Evolutionary conservation across 208 protist genomes (phyloP), one percentile per base, ranked within the genome.

Genomic region (Endotrypanum monterogeii): DNA sequence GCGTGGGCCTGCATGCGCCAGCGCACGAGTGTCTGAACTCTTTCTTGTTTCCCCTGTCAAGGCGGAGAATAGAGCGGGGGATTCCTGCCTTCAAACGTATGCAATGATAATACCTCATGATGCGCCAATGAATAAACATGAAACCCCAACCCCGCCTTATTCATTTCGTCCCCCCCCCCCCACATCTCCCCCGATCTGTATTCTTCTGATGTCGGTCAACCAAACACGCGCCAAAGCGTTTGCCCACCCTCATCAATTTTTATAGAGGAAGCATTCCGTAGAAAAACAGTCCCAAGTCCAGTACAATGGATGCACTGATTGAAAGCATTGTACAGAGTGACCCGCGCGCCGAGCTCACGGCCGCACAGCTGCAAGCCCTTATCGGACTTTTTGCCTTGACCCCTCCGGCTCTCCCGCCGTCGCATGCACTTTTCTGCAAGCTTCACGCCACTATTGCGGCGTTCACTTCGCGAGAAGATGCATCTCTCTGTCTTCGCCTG

Each of bases 241-340:
- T 37, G 14, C 20, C 58, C 32, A 65, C 32, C 3, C 18, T 25
- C 20, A 46, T 65, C 20, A 57, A 16, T 65, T 20, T 9, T 62
- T 62, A 37, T 5, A 25, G 52, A n/a, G 16, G 23, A 37, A 9
- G 7, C 20, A 12, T 35, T 12, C 37, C 46, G 35, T 0, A 23
- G 37, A 30, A 30, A 23, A 41, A 46, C 7, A 41, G 18, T 1
- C n/a, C 25, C 28, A 14, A n/a, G 32, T 37, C 44, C 41, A 2
- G 35, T 54, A 30, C 9, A 44, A 83, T 79, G 70, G n/a, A 73
- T 9, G 48, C 62, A 23, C 65, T 81, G 3, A 28, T 81, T 25
- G 66, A 75, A 5, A 73, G 76, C 35, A 76, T 81, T 35, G 76
- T 81, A 37, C 46, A 69, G 20, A 73, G 76, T n/a, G 23, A 76